Conservation (phyloP, 306 rosid genomes). For the Medicago arabica region DNA sequence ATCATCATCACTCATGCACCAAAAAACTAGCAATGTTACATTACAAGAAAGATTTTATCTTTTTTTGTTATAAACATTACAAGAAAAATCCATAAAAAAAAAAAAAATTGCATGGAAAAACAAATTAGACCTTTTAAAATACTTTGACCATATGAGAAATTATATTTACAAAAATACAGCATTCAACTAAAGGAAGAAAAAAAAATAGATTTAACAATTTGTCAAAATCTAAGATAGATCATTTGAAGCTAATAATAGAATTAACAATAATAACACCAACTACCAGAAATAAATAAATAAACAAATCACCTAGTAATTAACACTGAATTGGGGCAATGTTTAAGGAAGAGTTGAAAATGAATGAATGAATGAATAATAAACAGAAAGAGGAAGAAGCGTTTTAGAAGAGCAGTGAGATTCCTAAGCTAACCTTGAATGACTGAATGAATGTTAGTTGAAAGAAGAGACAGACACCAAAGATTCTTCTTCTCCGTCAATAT, state of each 20-base stretch:
- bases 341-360: constrained; percentile 38
- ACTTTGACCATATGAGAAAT: constrained; percentile 16
- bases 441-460: constrained; percentile 21
- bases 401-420: constrained; percentile 23
- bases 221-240: constrained; percentile 37
- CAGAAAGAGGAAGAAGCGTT: constrained; percentile 37
- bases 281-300: constrained; percentile 5
- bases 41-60: background rate
- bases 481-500: constrained; percentile 26
- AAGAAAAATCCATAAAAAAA: constrained; percentile 17
- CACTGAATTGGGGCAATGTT: background rate
- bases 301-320: constrained; percentile 11
- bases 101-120: background rate
- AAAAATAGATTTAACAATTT: constrained; percentile 11
- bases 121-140: background rate
- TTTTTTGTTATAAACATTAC: background rate
- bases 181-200: background rate
- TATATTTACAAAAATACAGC: constrained; percentile 12
- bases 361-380: too few relatives aligned
- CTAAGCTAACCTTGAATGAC: constrained; percentile 38
- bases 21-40: constrained; percentile 18
- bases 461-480: constrained; percentile 41
- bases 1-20: background rate
- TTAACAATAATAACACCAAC: constrained; percentile 9
- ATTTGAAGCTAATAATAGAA: constrained; percentile 39